Base-by-base conservation (phyloP, 768 basidiomycete genomes). In the Leccinum sublutescens region DNA sequence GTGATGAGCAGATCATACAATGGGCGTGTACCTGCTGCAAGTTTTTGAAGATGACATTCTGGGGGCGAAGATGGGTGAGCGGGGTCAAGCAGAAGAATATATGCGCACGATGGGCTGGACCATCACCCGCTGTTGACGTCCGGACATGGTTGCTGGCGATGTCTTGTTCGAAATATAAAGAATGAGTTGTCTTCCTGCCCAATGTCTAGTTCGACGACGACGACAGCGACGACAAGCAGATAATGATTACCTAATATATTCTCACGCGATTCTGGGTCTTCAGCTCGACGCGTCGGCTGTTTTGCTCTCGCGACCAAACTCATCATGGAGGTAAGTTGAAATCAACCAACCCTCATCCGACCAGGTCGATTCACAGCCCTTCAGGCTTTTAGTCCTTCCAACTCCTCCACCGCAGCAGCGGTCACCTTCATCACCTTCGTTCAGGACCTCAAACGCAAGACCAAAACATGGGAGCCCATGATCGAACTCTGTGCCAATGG, bases 391-490 rank as follows among this genome's bases (percentile, higher is more conserved):
- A 83, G 86, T 77, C 82, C 88, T 75, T 82, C 85, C 72, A 91
- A 88, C 70, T 92, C 92, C 34, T 96, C 96, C 62, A 99, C 97
- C 75, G 95, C 96, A 50, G 95, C 95, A 54, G 95, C 97, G 74
- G 97, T 99, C 64, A 91, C 93, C 2, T 97, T 99, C 76, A 99
- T 99, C 76, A 99, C 97, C 25, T 98, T 98, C 71, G 96, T 99
- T 2, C 97, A 99, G 76, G 97, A 98, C 80, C 83, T 98, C 66
- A 98, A 98, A 79, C 89, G 90, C 71, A 97, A 95, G 80, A 93
- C 93, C 57, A 91, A 92, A 77, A 82, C 89, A 85, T 98, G 97
- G 97, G 89, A 87, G 17, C 93, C 94, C 27, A 91, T 96, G 84
- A 94, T 99, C 72, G 94, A 94, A 58, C 85, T 95, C 45, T 98